Percentiles rank a stretch among this genome's conserved stretches.
Conservation (phyloP, 1,139 yeast species). For the Taphrina pruni region DNA sequence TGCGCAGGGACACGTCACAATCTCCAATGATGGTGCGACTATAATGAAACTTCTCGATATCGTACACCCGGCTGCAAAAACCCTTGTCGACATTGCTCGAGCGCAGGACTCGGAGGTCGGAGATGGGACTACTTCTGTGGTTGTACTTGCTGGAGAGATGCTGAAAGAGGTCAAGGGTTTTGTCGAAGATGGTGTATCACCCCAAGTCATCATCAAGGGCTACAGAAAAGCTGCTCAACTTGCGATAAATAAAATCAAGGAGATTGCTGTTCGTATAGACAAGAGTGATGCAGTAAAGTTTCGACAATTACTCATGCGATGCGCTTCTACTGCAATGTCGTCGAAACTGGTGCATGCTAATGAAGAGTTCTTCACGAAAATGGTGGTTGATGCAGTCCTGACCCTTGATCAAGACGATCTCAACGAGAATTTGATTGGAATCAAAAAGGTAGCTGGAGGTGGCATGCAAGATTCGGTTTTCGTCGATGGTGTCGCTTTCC, state of each 20-base stretch:
- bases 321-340: slow-evolving; percentile 97
- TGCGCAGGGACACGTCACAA: slow-evolving; percentile 75
- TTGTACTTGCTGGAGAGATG: slow-evolving; percentile 91
- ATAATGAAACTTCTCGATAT: slow-evolving; percentile 88
- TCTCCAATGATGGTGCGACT: slow-evolving; percentile 95
- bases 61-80: slow-evolving; percentile 97
- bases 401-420: slow-evolving; percentile 82
- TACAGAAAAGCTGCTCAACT: slow-evolving; percentile 79
- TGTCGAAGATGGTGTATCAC: slow-evolving; percentile 93
- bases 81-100: slow-evolving; percentile 90
- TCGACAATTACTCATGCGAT: slow-evolving; percentile 80
- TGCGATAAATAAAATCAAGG: slow-evolving; percentile 74
- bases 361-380: slow-evolving; percentile 85
- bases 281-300: slow-evolving; percentile 57
- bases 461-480: slow-evolving; percentile 81
- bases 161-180: slow-evolving; percentile 87
- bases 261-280: slow-evolving; percentile 74
- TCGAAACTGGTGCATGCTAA: slow-evolving; percentile 89
- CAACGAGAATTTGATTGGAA: slow-evolving; percentile 89
- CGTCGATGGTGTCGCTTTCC: slow-evolving; percentile 93
- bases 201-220: slow-evolving; percentile 87
- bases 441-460: slow-evolving; percentile 95
- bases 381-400: slow-evolving; percentile 95
- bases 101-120: slow-evolving; percentile 99
- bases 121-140: slow-evolving; percentile 97